Percentiles rank a stretch among this genome's conserved stretches.
Conservation (phyloP, 2,329 filamentous ascomycete genomes). For the Chlorencoelia australis region DNA sequence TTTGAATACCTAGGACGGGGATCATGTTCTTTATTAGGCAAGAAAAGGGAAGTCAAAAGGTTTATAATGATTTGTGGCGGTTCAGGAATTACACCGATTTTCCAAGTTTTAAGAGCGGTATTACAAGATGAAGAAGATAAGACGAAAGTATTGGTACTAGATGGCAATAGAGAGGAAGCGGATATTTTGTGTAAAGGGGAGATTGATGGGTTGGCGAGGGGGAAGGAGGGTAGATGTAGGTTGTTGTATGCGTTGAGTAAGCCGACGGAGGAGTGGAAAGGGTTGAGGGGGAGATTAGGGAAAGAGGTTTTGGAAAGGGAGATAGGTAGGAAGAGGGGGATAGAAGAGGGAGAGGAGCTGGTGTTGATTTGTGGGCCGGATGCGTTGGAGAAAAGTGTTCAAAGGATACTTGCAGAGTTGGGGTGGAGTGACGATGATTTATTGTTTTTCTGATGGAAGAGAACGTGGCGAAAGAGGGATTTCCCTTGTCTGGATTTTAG, state of each 20-base stretch:
- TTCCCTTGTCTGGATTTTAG: too few species aligned
- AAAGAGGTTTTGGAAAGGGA: slow-evolving; percentile 51
- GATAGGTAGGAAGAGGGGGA: slow-evolving; percentile 27
- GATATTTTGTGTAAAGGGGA: slow-evolving; percentile 76
- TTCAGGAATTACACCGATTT: slow-evolving; percentile 87
- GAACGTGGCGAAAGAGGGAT: too few species aligned
- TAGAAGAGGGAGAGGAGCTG: slow-evolving; percentile 37
- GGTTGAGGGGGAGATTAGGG: slow-evolving; percentile 57
- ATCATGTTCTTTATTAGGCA: slow-evolving; percentile 48
- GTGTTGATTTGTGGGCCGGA: slow-evolving; percentile 73
- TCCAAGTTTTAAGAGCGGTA: slow-evolving; percentile 68
- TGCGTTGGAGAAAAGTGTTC: slow-evolving; percentile 59
- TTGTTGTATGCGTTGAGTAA: slow-evolving; percentile 62
- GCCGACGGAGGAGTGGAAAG: slow-evolving; percentile 54
- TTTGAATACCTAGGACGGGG: slow-evolving; percentile 70
- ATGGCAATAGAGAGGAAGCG: slow-evolving; percentile 66
- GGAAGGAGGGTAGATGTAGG: slow-evolving; percentile 46
- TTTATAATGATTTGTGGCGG: slow-evolving; percentile 86
- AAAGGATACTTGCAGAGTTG: slow-evolving; percentile 43
- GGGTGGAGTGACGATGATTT: slow-evolving; percentile 67
- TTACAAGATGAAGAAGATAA: slow-evolving; percentile 52
- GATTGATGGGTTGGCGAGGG: slow-evolving; percentile 51
- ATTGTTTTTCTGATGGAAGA: slow-evolving; percentile 59
- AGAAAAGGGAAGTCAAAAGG: slow-evolving; percentile 45
- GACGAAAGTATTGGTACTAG: slow-evolving; percentile 62